These are phyloP conservation scores for Heracleum sosnowskyi DNA, from an alignment of 129 eudicot species.

Conservation along the genomic window DNA sequence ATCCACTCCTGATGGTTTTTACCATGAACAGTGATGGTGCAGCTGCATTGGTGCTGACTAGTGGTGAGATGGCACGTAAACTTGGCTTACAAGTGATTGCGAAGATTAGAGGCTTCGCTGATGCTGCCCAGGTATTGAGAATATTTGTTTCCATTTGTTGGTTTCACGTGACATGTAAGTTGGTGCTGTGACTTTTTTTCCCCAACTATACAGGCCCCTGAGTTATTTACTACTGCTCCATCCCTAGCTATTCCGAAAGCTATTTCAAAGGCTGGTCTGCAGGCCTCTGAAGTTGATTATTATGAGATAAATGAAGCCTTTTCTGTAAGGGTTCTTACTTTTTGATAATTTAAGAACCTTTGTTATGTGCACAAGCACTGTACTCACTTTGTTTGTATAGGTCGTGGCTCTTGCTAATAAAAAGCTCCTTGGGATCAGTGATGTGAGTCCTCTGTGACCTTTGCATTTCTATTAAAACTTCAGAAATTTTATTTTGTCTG, in stretches of 20 bases:
- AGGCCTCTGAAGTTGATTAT: constrained; percentile 63
- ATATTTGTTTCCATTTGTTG: background rate
- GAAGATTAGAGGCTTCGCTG: constrained; percentile 72
- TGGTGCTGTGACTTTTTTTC: background rate
- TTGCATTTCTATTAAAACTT: background rate
- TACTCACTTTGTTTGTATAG: constrained; percentile 31
- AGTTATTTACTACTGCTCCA: constrained; percentile 86
- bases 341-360: background rate
- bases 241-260: constrained; percentile 93
- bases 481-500: background rate
- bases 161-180: background rate
- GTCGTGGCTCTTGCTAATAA: constrained; percentile 94
- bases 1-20: constrained; percentile 1
- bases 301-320: constrained; percentile 93
- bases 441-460: constrained; percentile 41
- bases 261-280: constrained; percentile 72
- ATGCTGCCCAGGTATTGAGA: constrained; percentile 80
- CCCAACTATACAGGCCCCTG: constrained; percentile 61
- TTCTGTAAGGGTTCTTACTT: constrained; percentile 46
- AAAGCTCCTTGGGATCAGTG: constrained; percentile 61
- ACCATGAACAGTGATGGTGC: constrained; percentile 78
- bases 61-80: constrained; percentile 71
- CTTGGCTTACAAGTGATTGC: constrained; percentile 79
- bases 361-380: background rate
- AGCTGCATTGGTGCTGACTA: constrained; percentile 88